phyloP scores from a whole-genome alignment of 2,329 filamentous ascomycete species.

The Diaporthe sp. region DNA sequence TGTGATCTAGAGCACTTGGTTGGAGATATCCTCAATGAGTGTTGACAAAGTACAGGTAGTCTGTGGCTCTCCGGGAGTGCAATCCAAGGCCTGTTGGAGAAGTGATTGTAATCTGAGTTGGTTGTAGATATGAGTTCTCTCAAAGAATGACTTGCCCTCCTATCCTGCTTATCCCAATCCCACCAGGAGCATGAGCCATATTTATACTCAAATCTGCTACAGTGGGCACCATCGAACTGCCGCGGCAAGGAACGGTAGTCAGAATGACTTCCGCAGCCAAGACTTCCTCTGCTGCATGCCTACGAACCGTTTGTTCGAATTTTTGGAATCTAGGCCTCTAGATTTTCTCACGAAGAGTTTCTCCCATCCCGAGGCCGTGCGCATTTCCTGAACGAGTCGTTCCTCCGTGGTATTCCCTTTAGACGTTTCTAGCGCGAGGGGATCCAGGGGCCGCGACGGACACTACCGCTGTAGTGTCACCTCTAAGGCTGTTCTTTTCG shows the following conservation, averaged over 20 bases:
- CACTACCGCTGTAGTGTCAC: conserved; percentile 4
- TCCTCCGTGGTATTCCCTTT: not conserved
- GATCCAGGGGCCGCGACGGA: conserved; percentile 10
- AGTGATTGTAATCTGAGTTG: not conserved
- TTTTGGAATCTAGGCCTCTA: conserved; percentile 1
- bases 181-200: not conserved
- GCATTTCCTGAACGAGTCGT: not conserved
- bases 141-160: not conserved
- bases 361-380: not conserved
- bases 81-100: conserved; percentile 20
- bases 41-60: not conserved
- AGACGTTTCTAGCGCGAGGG: conserved; percentile 8
- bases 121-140: not conserved
- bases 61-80: conserved; percentile 14
- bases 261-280: not conserved
- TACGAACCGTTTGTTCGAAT: not conserved
- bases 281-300: not conserved
- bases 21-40: not conserved
- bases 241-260: not conserved
- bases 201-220: conserved; percentile 5
- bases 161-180: no score
- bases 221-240: conserved; percentile 2
- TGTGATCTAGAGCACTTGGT: not conserved
- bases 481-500: not conserved
- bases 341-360: not conserved